A percentile compares a stretch with the other conserved stretches of the same genome.
phyloP scores from a whole-genome alignment of 768 basidiomycete genomes.

The Dacryopinax primogenitus region DNA sequence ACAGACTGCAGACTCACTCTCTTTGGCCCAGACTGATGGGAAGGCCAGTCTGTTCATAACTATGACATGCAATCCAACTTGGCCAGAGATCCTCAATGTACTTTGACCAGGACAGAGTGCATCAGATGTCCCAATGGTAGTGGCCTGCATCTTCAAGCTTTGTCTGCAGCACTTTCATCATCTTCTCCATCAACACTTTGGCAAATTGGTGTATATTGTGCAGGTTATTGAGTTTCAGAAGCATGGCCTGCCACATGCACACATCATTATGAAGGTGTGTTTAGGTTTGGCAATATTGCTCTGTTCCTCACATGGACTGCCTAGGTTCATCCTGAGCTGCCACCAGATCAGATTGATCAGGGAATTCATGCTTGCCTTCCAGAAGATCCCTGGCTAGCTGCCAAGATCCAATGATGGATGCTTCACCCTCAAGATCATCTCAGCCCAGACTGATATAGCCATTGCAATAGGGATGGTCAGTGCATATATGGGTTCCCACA shows the following conservation, averaged over 20 bases:
- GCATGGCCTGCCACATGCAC: conserved; percentile 32
- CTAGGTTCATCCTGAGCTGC: conserved; percentile 15
- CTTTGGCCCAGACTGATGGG: conserved; percentile 25
- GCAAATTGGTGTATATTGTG: conserved; percentile 25
- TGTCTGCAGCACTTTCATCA: conserved; percentile 22
- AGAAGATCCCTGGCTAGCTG: background rate
- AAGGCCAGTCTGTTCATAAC: conserved; percentile 31
- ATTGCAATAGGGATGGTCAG: background rate
- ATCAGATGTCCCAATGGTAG: conserved; percentile 28
- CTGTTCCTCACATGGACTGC: conserved; percentile 13
- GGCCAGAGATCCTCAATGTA: conserved; percentile 29
- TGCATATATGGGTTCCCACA: background rate
- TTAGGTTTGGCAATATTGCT: conserved; percentile 15
- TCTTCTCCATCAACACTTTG: conserved; percentile 27
- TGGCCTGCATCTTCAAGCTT: conserved; percentile 29
- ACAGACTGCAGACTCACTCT: conserved; percentile 24
- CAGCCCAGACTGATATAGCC: background rate
- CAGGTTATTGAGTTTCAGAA: conserved; percentile 34
- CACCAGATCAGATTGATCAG: background rate
- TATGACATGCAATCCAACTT: conserved; percentile 32
- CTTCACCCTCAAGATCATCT: background rate
- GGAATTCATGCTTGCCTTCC: background rate
- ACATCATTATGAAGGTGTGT: conserved; percentile 30
- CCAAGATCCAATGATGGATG: background rate
- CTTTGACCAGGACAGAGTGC: conserved; percentile 28